A percentile compares a stretch with the other conserved stretches of the same genome.
Evolutionary conservation across 2,329 filamentous ascomycete genomes (phyloP).

Genomic region (Colletotrichum sp.): DNA sequence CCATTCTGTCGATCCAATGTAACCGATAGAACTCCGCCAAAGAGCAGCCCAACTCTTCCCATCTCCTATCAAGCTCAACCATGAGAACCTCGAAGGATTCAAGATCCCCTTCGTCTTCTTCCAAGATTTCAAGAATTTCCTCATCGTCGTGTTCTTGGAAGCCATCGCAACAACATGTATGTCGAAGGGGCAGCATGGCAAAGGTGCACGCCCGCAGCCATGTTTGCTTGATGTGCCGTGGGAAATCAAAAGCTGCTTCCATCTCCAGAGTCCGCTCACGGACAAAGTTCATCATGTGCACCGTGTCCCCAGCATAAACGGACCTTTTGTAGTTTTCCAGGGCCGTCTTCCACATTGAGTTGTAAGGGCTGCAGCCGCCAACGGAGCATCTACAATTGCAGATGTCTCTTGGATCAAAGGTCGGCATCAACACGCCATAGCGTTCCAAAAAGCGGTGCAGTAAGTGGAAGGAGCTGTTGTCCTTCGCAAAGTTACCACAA

Average conservation of each 20-base stretch:
- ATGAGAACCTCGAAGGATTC: not conserved
- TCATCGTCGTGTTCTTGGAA: not conserved
- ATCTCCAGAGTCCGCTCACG: too few relatives aligned
- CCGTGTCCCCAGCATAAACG: too few relatives aligned
- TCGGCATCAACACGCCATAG: too few relatives aligned
- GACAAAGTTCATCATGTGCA: too few relatives aligned
- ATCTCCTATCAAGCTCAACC: not conserved
- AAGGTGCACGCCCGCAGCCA: not conserved
- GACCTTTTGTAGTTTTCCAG: too few relatives aligned
- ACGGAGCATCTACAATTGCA: not conserved
- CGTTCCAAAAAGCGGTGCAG: too few relatives aligned
- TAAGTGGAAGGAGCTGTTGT: too few relatives aligned
- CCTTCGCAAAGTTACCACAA: too few relatives aligned
- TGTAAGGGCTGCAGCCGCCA: not conserved
- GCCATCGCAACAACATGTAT: not conserved
- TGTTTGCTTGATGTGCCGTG: not conserved
- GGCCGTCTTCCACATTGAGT: not conserved
- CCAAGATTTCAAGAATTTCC: not conserved
- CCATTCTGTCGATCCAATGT: not conserved
- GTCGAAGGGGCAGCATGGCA: not conserved
- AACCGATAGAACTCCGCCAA: not conserved
- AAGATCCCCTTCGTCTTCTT: not conserved
- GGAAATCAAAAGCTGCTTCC: not conserved
- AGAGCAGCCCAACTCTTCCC: not conserved
- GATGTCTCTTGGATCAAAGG: too few relatives aligned